Conservation (phyloP, 2,329 filamentous ascomycete genomes). For the Penicillium sp. region DNA sequence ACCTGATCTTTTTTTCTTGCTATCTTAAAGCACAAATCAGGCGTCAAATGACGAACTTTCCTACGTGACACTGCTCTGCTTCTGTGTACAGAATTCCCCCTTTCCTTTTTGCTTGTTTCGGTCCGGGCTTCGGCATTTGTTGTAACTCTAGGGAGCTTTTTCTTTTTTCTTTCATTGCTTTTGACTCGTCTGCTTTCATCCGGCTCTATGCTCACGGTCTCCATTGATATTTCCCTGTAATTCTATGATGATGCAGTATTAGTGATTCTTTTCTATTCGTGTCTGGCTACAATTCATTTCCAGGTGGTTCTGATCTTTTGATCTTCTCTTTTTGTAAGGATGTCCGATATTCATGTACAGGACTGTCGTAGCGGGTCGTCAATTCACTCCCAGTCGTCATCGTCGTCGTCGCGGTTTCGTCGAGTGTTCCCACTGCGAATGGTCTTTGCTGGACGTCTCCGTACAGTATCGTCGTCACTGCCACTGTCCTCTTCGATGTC, state of each 20-base stretch:
- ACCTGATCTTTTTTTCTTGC: conserved; percentile 13
- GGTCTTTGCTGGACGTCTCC: conserved; percentile 14
- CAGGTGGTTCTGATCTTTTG: neutral
- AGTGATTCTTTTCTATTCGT: conserved; percentile 14
- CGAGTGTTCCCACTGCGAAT: conserved; percentile 33
- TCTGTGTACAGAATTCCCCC: conserved; percentile 34
- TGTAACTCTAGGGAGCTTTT: conserved; percentile 26
- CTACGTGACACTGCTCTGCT: conserved; percentile 24
- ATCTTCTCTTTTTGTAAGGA: neutral
- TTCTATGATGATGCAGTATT: conserved; percentile 34
- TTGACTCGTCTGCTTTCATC: conserved; percentile 6
- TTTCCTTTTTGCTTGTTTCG: conserved; percentile 20
- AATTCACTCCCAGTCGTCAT: conserved; percentile 46
- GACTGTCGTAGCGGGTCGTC: neutral
- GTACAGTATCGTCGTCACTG: conserved; percentile 17
- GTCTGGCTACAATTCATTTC: conserved; percentile 17
- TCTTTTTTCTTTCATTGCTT: conserved; percentile 8
- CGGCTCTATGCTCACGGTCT: conserved; percentile 23
- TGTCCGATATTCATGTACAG: neutral
- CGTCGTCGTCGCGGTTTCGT: conserved; percentile 26
- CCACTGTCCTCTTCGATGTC: conserved; percentile 26
- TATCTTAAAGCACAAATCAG: conserved; percentile 18
- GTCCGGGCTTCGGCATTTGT: conserved; percentile 26
- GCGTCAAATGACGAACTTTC: conserved; percentile 24
- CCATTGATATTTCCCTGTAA: conserved; percentile 30